Evolutionary conservation across 2,329 filamentous ascomycete species (phyloP).

Genomic region (Byssoonygena ceratinophila): DNA sequence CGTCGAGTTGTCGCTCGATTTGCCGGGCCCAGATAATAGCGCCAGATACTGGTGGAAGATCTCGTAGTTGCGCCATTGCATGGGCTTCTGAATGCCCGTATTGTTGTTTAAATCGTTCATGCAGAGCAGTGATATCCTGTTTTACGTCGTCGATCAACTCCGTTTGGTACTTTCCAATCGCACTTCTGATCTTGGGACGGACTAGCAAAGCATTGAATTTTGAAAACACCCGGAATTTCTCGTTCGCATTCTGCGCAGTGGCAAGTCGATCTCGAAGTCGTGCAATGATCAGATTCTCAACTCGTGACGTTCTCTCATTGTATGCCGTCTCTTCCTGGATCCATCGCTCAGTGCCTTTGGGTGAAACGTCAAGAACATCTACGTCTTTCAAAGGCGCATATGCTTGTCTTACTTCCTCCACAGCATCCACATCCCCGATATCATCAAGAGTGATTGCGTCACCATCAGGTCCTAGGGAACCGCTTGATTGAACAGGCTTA

Average conservation of each 20-base stretch:
- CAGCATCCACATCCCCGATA: constrained; percentile 92
- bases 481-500: constrained; percentile 49
- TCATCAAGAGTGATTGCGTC: constrained; percentile 74
- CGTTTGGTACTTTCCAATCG: constrained; percentile 95
- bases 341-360: constrained; percentile 83
- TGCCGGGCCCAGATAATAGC: constrained; percentile 97
- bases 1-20: constrained; percentile 89
- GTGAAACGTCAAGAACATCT: constrained; percentile 83
- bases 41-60: constrained; percentile 88
- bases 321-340: constrained; percentile 90
- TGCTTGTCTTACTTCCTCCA: constrained; percentile 88
- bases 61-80: constrained; percentile 93
- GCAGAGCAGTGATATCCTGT: constrained; percentile 80
- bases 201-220: constrained; percentile 99
- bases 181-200: constrained; percentile 94
- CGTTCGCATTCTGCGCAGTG: constrained; percentile 91
- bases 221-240: constrained; percentile 99
- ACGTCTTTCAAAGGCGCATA: constrained; percentile 92
- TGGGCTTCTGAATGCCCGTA: constrained; percentile 97
- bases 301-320: constrained; percentile 90
- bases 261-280: constrained; percentile 82
- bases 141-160: constrained; percentile 98
- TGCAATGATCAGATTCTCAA: constrained; percentile 98
- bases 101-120: constrained; percentile 97
- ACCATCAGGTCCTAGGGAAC: constrained; percentile 31